Evolutionary conservation across 164 flowering plant genomes (phyloP).

Genomic region (Magnolia kwangsiensis): DNA sequence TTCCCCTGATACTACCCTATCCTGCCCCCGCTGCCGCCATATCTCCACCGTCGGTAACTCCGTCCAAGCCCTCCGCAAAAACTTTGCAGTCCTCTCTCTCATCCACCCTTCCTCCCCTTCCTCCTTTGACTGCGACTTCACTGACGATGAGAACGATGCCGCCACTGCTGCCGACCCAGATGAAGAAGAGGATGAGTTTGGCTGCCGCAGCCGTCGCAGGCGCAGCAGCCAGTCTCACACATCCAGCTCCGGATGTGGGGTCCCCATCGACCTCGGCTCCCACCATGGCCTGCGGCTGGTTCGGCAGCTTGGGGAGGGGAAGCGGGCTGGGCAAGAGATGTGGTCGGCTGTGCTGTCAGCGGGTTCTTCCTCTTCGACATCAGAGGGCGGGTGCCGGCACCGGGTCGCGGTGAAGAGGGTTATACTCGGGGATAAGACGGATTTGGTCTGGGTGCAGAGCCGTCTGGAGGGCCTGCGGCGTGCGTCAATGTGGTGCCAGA

Average conservation of each 20-base stretch:
- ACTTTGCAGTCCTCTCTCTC: slow-evolving; percentile 75
- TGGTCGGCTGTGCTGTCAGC: slow-evolving; percentile 54
- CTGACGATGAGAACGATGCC: slow-evolving; percentile 45
- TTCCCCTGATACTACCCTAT: slow-evolving; percentile 54
- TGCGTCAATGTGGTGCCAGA: slow-evolving; percentile 92
- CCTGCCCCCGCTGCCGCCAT: slow-evolving; percentile 94
- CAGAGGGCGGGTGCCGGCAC: slow-evolving; percentile 44
- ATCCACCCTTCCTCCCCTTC: slow-evolving; percentile 32
- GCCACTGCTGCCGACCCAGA: slow-evolving; percentile 16
- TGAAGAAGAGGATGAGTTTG: slow-evolving; percentile 27
- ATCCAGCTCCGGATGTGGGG: slow-evolving; percentile 42
- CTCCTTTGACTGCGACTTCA: slow-evolving; percentile 33
- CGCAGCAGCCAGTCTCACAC: slow-evolving; percentile 28
- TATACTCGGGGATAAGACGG: slow-evolving; percentile 53
- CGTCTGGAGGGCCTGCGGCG: slow-evolving; percentile 72
- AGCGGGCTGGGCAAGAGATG: slow-evolving; percentile 61
- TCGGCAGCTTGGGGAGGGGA: slow-evolving; percentile 50
- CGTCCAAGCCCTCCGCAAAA: slow-evolving; percentile 76
- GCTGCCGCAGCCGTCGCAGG: slow-evolving; percentile 16
- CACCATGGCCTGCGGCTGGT: slow-evolving; percentile 57
- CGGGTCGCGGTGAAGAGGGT: slow-evolving; percentile 84
- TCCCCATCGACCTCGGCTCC: slow-evolving; percentile 53
- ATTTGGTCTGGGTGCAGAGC: slow-evolving; percentile 68
- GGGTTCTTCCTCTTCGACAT: background rate
- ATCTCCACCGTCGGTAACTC: slow-evolving; percentile 82